phyloP scores from a whole-genome alignment of 2,329 filamentous ascomycete species.

The Beauveria pseudobassiana region DNA sequence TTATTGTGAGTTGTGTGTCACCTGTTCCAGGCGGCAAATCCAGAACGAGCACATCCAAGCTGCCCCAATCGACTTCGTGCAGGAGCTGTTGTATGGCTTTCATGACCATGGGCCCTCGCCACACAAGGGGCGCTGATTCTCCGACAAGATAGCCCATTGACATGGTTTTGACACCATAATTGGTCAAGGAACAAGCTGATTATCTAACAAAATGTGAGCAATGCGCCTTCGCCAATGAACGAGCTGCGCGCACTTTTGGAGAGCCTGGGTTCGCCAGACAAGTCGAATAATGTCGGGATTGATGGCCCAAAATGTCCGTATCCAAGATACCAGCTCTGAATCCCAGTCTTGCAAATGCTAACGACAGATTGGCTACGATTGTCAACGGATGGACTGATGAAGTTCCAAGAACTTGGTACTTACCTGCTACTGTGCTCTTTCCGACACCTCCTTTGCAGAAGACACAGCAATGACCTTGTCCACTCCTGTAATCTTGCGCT shows the following conservation, averaged over 20 bases:
- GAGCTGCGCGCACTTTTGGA: slow-evolving; percentile 51
- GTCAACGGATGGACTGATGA: neutral
- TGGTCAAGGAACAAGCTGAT: slow-evolving; percentile 77
- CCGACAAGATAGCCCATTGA: slow-evolving; percentile 92
- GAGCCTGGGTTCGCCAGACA: slow-evolving; percentile 70
- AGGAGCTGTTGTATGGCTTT: slow-evolving; percentile 93
- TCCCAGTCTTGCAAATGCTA: slow-evolving; percentile 77
- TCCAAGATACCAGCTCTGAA: slow-evolving; percentile 83
- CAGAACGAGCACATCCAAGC: slow-evolving; percentile 78
- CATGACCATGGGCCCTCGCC: slow-evolving; percentile 96
- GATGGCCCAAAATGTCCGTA: slow-evolving; percentile 92
- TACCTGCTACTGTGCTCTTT: slow-evolving; percentile 87
- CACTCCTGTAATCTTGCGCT: slow-evolving; percentile 74
- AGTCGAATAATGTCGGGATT: slow-evolving; percentile 80
- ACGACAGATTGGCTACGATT: slow-evolving; percentile 63
- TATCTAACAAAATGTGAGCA: slow-evolving; percentile 41
- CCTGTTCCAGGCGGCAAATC: slow-evolving; percentile 93
- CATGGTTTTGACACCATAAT: slow-evolving; percentile 97
- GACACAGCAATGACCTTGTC: slow-evolving; percentile 93
- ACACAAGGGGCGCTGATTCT: slow-evolving; percentile 77
- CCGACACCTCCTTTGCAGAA: slow-evolving; percentile 95
- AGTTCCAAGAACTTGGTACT: slow-evolving; percentile 10
- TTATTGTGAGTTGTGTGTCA: slow-evolving; percentile 94
- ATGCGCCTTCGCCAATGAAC: neutral
- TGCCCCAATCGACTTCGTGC: slow-evolving; percentile 91